Percentiles rank a stretch among this genome's conserved stretches.
Conservation (phyloP, 2,329 filamentous ascomycete genomes). For the Neocucurbitaria cava region DNA sequence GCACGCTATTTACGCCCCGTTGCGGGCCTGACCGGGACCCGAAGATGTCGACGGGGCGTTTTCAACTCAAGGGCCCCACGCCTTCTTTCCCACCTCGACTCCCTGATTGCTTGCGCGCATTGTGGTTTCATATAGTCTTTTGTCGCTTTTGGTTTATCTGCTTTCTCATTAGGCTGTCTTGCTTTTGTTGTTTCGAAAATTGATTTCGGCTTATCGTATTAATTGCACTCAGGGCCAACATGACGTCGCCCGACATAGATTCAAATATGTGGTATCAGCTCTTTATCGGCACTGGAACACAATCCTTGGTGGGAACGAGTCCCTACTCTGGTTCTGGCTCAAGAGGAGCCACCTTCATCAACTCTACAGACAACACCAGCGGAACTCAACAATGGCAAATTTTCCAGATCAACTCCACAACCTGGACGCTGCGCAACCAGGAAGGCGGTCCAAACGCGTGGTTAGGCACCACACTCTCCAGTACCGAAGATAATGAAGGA, state of each 20-base stretch:
- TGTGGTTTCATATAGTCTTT: no score
- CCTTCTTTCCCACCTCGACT: no score
- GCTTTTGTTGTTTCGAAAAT: background rate
- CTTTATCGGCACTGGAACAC: conserved; percentile 8
- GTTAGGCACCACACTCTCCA: conserved; percentile 13
- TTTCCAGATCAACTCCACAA: conserved; percentile 17
- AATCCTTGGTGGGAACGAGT: conserved; percentile 15
- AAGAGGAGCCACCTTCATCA: conserved; percentile 20
- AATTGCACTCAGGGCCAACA: background rate
- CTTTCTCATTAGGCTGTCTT: background rate
- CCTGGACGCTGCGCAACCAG: conserved; percentile 22
- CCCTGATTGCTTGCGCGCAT: no score
- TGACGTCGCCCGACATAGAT: conserved; percentile 14
- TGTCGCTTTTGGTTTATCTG: no score
- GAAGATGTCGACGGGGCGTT: no score
- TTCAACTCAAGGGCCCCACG: no score
- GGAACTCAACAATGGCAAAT: conserved; percentile 28
- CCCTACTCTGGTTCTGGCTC: conserved; percentile 10
- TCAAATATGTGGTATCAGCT: conserved; percentile 31
- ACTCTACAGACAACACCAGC: conserved; percentile 4
- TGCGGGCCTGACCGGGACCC: no score
- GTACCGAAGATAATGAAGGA: conserved; percentile 15
- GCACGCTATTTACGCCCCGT: no score
- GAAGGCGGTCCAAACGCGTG: conserved; percentile 22
- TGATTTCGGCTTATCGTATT: background rate